Evolutionary conservation across 345 rosid species (phyloP).

Genomic region (Pistacia vera): DNA sequence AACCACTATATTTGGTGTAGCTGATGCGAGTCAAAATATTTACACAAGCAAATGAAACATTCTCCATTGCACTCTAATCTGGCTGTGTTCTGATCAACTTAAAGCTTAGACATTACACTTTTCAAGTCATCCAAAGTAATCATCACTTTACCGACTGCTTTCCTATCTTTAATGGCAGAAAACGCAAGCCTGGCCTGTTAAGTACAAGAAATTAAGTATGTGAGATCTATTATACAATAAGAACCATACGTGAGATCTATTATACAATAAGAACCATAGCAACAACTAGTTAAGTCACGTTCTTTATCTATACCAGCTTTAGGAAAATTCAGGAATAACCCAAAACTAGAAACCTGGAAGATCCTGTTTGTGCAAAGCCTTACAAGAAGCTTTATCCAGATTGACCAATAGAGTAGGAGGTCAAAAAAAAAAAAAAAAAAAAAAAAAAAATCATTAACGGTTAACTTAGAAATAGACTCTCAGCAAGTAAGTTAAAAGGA

Average conservation of each 20-base stretch:
- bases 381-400: not conserved
- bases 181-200: slow-evolving; percentile 87
- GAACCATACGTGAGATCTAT: not conserved
- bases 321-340: not conserved
- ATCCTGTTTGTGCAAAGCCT: not conserved
- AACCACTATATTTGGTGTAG: not conserved
- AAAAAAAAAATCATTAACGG: not conserved
- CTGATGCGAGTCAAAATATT: not conserved
- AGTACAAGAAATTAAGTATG: slow-evolving; percentile 16
- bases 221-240: not conserved
- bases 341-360: not conserved
- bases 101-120: slow-evolving; percentile 61
- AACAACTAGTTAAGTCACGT: not conserved
- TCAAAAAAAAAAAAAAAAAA: not conserved
- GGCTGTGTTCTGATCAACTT: slow-evolving; percentile 15
- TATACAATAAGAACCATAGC: not conserved
- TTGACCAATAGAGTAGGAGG: not conserved
- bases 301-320: not conserved
- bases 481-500: not conserved
- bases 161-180: slow-evolving; percentile 76
- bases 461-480: not conserved
- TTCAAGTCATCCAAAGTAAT: slow-evolving; percentile 47
- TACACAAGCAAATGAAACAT: not conserved
- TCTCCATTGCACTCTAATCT: not conserved
- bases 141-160: slow-evolving; percentile 92